Evolutionary conservation across 371 early-diverging fungal genomes (phyloP), one percentile per base, ranked within the genome.

Genomic region (Capniomyces stellatus): DNA sequence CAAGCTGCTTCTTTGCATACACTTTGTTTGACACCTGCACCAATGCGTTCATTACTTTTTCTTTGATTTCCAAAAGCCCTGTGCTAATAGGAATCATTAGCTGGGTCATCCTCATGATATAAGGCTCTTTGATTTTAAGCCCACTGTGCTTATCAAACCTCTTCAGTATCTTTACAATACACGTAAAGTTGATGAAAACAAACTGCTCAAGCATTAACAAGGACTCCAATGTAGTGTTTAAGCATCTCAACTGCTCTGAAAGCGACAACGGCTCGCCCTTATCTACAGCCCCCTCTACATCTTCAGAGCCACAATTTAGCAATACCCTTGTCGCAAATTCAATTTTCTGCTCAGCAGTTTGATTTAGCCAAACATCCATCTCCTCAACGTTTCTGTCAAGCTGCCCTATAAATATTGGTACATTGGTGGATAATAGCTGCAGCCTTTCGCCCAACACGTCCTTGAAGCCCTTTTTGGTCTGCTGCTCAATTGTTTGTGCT

Each of bases 61-160:
- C 29, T 31, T 28, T 51, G 23, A 24, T 35, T 31, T 51, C 39
- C 19, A 35, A 4, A 21, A 29, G 4, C 10, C 12, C 39, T 13
- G 19, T 51, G 40, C 35, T 29, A 15, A 13, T 51, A 12, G 19
- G 29, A 30, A 24, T 22, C 13, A 81, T 71, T 29, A 76, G 56
- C n/a, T 63, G 64, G 51, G 78, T 70, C 22, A 81, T 72, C 18
- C 81, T 79, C 64, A 74, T 75, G 48, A 86, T 63, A 41, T 85
- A 86, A 2, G 86, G 72, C 54, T 83, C 82, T 21, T 80, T 72
- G 30, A 86, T 63, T 23, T 72, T 63, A 28, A 84, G 52, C 3
- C 78, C 80, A 24, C 85, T 82, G 41, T 79, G 77, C 61, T 87
- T 87, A 63, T 87, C 87, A 48, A 85, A 85, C 58, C 87, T 86